Conservation (phyloP, 257 asterid species). For the Handroanthus guayacan region DNA sequence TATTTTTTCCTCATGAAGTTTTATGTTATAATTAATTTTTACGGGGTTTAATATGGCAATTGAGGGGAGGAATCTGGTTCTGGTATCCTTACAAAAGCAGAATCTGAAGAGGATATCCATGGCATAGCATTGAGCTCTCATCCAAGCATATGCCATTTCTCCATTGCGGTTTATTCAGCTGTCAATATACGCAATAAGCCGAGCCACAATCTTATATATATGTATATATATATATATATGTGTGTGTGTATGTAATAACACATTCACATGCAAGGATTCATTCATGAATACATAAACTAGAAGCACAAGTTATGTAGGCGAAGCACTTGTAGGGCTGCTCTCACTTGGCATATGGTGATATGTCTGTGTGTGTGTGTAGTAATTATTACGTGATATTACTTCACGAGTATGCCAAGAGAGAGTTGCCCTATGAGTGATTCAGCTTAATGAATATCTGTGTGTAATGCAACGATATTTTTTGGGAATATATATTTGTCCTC, state of each 20-base stretch:
- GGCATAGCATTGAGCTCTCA: background rate
- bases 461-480: too few species aligned
- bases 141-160: conserved; percentile 28
- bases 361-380: too few species aligned
- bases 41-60: too few species aligned
- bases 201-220: background rate
- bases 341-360: conserved; percentile 10
- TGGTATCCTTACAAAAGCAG: background rate
- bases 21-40: too few species aligned
- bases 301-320: background rate
- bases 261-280: background rate
- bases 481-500: too few species aligned
- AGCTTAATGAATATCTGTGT: background rate
- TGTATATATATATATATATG: background rate
- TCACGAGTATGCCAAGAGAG: conserved; percentile 24
- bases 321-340: conserved; percentile 24
- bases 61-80: too few species aligned
- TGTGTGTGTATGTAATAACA: background rate
- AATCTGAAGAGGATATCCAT: conserved; percentile 20
- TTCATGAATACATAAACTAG: background rate
- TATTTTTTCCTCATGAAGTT: too few species aligned
- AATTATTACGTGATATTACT: too few species aligned
- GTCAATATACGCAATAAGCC: background rate
- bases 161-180: background rate
- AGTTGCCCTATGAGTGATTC: conserved; percentile 35